These are phyloP conservation scores for Avena eriantha DNA, from an alignment of 176 grass and related monocot genomes.

Conservation along the genomic window DNA sequence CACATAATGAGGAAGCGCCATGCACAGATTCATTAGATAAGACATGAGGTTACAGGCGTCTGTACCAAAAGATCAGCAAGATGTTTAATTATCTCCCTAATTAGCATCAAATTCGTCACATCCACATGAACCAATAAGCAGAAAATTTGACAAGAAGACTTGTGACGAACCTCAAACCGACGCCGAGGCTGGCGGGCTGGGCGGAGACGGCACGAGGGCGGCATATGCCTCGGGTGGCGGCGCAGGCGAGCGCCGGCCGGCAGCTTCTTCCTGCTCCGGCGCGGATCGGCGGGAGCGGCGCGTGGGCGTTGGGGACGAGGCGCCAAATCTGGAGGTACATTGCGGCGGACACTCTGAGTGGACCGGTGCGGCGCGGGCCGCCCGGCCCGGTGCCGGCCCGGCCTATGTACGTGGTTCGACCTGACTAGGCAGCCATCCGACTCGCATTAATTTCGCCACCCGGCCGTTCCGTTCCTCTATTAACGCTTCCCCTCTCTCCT, in stretches of 20 bases:
- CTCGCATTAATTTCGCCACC: slow-evolving; percentile 1
- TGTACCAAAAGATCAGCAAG: not conserved
- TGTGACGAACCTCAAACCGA: slow-evolving; percentile 30
- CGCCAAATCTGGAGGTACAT: slow-evolving; percentile 51
- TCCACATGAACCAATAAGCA: not conserved
- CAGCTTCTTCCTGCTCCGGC: slow-evolving; percentile 1
- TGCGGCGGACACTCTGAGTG: slow-evolving; percentile 14
- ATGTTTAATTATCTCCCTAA: not conserved
- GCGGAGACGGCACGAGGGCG: slow-evolving; percentile 44
- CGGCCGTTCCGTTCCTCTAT: too few relatives aligned
- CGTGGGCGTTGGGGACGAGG: slow-evolving; percentile 45
- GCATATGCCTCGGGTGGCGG: slow-evolving; percentile 1
- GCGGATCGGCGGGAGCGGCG: slow-evolving; percentile 21
- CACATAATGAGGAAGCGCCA: not conserved
- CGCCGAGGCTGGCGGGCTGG: not conserved
- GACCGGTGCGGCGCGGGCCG: not conserved
- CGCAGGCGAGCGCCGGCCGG: not conserved
- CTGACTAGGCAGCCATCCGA: slow-evolving; percentile 1
- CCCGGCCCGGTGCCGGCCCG: not conserved
- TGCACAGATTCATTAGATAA: not conserved
- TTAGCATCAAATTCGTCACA: not conserved
- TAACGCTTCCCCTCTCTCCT: not conserved
- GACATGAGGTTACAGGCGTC: not conserved
- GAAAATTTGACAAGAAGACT: not conserved
- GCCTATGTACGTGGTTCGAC: slow-evolving; percentile 7